Percentiles rank a stretch among this genome's conserved stretches.
These are phyloP conservation scores for Candida nitratophila DNA, from an alignment of 805 yeast genomes.

Conservation along the genomic window DNA sequence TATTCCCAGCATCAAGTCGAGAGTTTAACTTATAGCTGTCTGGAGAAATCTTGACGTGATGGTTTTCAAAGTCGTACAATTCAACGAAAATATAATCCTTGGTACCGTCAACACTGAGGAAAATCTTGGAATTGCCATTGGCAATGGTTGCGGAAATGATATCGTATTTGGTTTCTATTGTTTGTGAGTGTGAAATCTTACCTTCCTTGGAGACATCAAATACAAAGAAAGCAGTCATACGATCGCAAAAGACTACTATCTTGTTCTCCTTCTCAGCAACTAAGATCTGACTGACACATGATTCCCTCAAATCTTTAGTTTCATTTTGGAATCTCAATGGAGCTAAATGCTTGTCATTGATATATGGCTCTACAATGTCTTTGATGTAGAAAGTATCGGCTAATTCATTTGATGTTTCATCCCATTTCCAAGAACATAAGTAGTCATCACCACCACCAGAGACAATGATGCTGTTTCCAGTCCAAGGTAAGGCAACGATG, in stretches of 20 bases:
- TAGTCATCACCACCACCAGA: conserved; percentile 91
- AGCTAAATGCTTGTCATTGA: conserved; percentile 53
- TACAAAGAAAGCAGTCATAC: conserved; percentile 34
- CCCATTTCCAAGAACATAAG: conserved; percentile 77
- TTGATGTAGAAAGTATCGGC: conserved; percentile 29
- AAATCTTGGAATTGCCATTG: conserved; percentile 15
- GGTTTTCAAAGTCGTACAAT: conserved; percentile 18
- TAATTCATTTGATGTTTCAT: conserved; percentile 32
- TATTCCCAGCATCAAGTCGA: conserved; percentile 15
- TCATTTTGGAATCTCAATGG: conserved; percentile 60
- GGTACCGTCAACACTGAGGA: conserved; percentile 18
- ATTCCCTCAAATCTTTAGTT: conserved; percentile 38
- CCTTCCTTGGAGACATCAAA: conserved; percentile 26
- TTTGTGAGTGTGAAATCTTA: conserved; percentile 24
- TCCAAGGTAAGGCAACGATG: conserved; percentile 47
- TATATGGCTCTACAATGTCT: conserved; percentile 33
- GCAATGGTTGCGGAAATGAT: conserved; percentile 18
- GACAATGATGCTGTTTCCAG: conserved; percentile 41
- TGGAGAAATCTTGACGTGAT: conserved; percentile 19
- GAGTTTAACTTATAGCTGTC: conserved; percentile 15
- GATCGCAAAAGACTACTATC: conserved; percentile 41
- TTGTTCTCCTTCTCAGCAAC: conserved; percentile 22
- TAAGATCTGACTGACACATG: conserved; percentile 34
- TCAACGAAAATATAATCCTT: conserved; percentile 16
- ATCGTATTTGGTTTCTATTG: conserved; percentile 20